A percentile compares a stretch with the other conserved stretches of the same genome.
Evolutionary conservation across 768 basidiomycete species (phyloP).

Genomic region (Boletellus ananiceps): DNA sequence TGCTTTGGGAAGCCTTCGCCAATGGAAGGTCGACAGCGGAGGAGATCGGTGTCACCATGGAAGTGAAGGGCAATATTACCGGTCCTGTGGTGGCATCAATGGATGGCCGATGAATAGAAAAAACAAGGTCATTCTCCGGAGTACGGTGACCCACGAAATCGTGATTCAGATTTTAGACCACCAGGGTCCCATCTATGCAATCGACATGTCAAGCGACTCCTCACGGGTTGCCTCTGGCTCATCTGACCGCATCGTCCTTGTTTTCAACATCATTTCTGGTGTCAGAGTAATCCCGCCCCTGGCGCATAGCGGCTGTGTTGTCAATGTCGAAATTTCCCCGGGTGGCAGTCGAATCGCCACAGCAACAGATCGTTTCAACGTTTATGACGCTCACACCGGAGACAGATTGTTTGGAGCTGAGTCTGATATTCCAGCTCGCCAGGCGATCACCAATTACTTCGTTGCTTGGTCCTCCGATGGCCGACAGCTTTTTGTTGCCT

Average conservation of each 20-base stretch:
- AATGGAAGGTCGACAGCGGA: not conserved
- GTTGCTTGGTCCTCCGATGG: not conserved
- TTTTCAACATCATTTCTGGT: conserved; percentile 1
- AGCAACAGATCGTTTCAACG: too few relatives aligned
- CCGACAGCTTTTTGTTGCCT: not conserved
- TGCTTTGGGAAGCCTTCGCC: not conserved
- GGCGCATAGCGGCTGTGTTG: not conserved
- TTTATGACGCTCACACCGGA: too few relatives aligned
- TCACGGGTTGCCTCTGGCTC: not conserved
- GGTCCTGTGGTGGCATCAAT: too few relatives aligned
- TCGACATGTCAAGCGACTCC: conserved; percentile 1
- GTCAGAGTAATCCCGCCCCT: not conserved
- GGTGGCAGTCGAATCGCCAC: not conserved
- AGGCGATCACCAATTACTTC: not conserved
- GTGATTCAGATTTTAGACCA: not conserved
- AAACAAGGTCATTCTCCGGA: not conserved
- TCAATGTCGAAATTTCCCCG: not conserved
- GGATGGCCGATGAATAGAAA: too few relatives aligned
- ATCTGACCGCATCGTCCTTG: not conserved
- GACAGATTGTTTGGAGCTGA: too few relatives aligned
- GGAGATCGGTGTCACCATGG: not conserved
- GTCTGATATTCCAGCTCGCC: too few relatives aligned
- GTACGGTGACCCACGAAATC: not conserved
- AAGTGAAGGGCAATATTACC: not conserved
- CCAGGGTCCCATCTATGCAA: not conserved